Base-by-base conservation (phyloP, 2,329 filamentous ascomycete species). In the Venturia nashicola region DNA sequence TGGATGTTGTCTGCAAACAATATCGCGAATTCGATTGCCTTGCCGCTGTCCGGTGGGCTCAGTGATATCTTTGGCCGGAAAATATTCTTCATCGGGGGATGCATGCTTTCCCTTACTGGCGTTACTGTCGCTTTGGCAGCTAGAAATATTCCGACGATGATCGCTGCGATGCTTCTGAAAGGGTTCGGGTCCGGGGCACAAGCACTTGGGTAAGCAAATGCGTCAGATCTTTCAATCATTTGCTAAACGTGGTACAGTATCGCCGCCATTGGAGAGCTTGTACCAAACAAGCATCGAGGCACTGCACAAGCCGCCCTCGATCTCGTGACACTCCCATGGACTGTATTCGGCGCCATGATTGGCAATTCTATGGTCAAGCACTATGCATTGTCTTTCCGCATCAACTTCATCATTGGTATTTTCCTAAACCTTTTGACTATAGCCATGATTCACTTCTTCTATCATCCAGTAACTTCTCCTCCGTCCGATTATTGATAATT, bases 281-380 rank as follows among this genome's bases (percentile, higher is more conserved):
- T 66, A 14, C 55, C 63, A 11, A 66, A 66, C 40, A 61, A 62
- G 12, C 62, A 65, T 32, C 36, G 64, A n/a, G 64, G 64, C 11
- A 44, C 46, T 7, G 54, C 54, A 20, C 65, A 66, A 59, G 65
- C 57, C 20, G 12, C 14, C 7, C 46, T 66, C 0, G 65, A 66
- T 65, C 23, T 66, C 39, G 57, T 51, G 9, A 59, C 44, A 18
- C 40, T 66, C 14, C 64, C 63, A 16, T 66, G 65, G 65, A 51
- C 42, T 44, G 44, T 65, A 32, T 64, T 65, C 39, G 65, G 65
- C 9, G 61, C 36, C n/a, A 57, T 39, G 43, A 60, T 63, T 11
- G 43, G 42, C 23, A 57, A 42, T 42, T 51, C 36, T 1, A 60
- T 60, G 59, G 59, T 51, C 20, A 66, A 65, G 27, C 62, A 65